Evolutionary conservation across 768 basidiomycete species (phyloP).

Genomic region (Trametes coccinea): DNA sequence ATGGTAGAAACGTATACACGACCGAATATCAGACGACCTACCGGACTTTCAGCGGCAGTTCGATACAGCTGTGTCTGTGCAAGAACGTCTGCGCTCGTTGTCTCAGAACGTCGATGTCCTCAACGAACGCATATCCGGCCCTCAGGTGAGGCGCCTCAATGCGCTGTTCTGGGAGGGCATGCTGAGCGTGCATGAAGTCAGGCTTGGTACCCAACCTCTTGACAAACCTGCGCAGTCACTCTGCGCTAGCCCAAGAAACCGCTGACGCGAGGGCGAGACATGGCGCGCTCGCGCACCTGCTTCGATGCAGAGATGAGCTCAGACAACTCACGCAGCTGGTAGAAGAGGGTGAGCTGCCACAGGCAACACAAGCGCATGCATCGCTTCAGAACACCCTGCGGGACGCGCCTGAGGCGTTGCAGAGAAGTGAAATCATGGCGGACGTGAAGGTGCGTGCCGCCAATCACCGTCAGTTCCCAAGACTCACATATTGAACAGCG

Average conservation of each 20-base stretch:
- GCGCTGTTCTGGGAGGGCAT: background rate
- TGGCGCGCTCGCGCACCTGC: constrained; percentile 55
- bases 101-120: constrained; percentile 54
- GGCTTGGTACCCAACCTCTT: constrained; percentile 67
- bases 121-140: constrained; percentile 50
- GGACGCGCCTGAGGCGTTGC: constrained; percentile 51
- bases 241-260: constrained; percentile 61
- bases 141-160: constrained; percentile 49
- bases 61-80: constrained; percentile 61
- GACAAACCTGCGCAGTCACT: constrained; percentile 57
- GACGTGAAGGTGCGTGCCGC: constrained; percentile 56
- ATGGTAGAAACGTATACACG: constrained; percentile 65
- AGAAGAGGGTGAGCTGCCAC: constrained; percentile 59
- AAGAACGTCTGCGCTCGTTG: constrained; percentile 55
- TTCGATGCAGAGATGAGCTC: constrained; percentile 51
- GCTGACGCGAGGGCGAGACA: constrained; percentile 53
- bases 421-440: constrained; percentile 48
- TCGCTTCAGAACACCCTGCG: constrained; percentile 47
- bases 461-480: background rate
- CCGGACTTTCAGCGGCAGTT: constrained; percentile 66
- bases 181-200: constrained; percentile 43
- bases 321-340: constrained; percentile 47
- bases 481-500: constrained; percentile 40
- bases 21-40: constrained; percentile 66
- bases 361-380: constrained; percentile 52